phyloP scores from a whole-genome alignment of 805 yeast species.

The Candida hungchunana region DNA sequence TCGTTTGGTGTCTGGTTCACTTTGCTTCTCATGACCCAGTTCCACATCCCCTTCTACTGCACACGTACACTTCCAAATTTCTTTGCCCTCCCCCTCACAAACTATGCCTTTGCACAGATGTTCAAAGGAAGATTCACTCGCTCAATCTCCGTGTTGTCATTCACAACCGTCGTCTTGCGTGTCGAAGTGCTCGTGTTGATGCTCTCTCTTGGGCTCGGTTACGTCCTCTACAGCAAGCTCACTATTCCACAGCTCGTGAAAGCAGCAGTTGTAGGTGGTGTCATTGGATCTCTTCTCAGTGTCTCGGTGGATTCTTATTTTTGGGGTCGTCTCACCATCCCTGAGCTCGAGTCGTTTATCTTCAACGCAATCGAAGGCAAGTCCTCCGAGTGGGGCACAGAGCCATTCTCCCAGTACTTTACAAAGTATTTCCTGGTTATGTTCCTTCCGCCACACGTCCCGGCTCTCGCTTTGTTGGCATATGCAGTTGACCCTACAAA shows the following conservation, averaged over 20 bases:
- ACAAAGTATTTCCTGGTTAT: constrained; percentile 37
- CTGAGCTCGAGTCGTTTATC: constrained; percentile 69
- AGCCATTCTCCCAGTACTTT: constrained; percentile 70
- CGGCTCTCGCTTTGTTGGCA: constrained; percentile 35
- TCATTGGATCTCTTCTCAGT: constrained; percentile 47
- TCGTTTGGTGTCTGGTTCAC: constrained; percentile 54
- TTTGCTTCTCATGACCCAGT: constrained; percentile 59
- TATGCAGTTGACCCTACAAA: constrained; percentile 32
- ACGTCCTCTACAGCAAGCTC: constrained; percentile 43
- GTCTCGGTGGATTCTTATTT: constrained; percentile 64
- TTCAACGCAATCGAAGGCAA: constrained; percentile 78
- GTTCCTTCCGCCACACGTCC: constrained; percentile 44
- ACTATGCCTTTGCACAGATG: constrained; percentile 47
- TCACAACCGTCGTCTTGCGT: constrained; percentile 66
- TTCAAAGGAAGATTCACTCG: constrained; percentile 41
- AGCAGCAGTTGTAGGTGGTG: constrained; percentile 44
- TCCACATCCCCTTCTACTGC: constrained; percentile 77
- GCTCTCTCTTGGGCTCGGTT: constrained; percentile 42
- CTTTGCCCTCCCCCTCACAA: constrained; percentile 65
- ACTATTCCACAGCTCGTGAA: constrained; percentile 36
- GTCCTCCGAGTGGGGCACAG: constrained; percentile 77
- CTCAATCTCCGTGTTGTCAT: constrained; percentile 52
- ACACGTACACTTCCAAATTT: constrained; percentile 87
- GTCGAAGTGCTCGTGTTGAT: constrained; percentile 62
- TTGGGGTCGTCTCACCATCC: constrained; percentile 62